A percentile compares a stretch with the other conserved stretches of the same genome.
These are phyloP conservation scores for Chionographis japonica DNA, from an alignment of 106 monocot species.

Conservation along the genomic window DNA sequence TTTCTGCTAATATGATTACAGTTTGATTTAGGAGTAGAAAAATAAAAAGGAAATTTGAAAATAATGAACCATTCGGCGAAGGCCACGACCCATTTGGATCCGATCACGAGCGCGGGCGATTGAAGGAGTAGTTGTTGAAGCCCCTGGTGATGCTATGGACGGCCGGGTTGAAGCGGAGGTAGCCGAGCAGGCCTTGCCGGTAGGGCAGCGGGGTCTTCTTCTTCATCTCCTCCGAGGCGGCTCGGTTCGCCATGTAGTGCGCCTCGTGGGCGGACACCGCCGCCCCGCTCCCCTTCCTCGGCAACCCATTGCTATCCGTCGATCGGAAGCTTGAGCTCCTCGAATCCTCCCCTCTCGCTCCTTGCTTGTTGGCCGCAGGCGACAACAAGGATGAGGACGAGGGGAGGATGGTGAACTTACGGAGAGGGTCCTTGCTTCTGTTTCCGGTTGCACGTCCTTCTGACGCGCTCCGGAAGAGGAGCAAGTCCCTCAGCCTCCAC, in stretches of 20 bases:
- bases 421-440: slow-evolving; percentile 34
- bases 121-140: slow-evolving; percentile 10
- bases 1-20: no score
- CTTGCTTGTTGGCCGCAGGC: neutral
- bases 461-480: slow-evolving; percentile 64
- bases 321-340: slow-evolving; percentile 21
- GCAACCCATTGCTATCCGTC: neutral
- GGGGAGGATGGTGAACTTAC: slow-evolving; percentile 24
- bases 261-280: slow-evolving; percentile 10
- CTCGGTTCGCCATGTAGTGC: slow-evolving; percentile 21
- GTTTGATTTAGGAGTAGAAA: no score
- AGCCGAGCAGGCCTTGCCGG: slow-evolving; percentile 27
- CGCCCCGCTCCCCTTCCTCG: neutral
- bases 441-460: slow-evolving; percentile 30
- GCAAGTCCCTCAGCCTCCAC: slow-evolving; percentile 55
- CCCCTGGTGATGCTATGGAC: slow-evolving; percentile 25
- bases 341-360: slow-evolving; percentile 3
- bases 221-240: slow-evolving; percentile 27
- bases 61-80: no score
- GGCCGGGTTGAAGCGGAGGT: slow-evolving; percentile 38
- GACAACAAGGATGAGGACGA: neutral
- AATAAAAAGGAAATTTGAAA: no score
- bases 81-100: no score
- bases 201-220: slow-evolving; percentile 40
- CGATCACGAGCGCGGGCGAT: neutral